Percentiles rank a stretch among this genome's conserved stretches.
These are phyloP conservation scores for Alternaria sp. DNA, from an alignment of 2,329 filamentous ascomycete species.

Conservation along the genomic window DNA sequence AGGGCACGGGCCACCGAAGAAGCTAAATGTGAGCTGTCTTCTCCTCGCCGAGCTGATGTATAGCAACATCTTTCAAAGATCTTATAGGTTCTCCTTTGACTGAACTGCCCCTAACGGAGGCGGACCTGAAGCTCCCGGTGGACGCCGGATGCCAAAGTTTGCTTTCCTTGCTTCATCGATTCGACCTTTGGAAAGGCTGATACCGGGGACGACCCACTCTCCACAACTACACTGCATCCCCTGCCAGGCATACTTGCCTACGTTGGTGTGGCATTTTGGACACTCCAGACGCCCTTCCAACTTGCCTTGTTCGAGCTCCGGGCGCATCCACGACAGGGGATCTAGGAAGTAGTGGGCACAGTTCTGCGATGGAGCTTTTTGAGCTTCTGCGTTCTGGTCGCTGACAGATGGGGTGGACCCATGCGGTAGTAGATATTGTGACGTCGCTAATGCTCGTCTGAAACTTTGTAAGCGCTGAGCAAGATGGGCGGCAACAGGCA, in stretches of 20 bases:
- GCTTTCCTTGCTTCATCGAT: slow-evolving; percentile 73
- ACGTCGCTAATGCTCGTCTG: slow-evolving; percentile 69
- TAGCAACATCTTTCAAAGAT: neutral
- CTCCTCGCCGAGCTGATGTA: neutral
- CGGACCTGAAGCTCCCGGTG: slow-evolving; percentile 35
- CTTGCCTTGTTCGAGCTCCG: slow-evolving; percentile 81
- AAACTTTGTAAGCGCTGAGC: slow-evolving; percentile 38
- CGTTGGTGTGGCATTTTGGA: slow-evolving; percentile 82
- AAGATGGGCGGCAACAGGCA: slow-evolving; percentile 17
- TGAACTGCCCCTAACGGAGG: slow-evolving; percentile 14
- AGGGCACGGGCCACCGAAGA: neutral
- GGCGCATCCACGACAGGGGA: slow-evolving; percentile 93
- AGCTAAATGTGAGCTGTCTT: neutral
- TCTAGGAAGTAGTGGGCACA: slow-evolving; percentile 94
- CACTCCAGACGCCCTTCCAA: slow-evolving; percentile 87
- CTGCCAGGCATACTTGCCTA: slow-evolving; percentile 96
- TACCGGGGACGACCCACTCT: slow-evolving; percentile 89
- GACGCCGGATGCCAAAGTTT: slow-evolving; percentile 44
- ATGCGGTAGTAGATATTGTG: slow-evolving; percentile 74
- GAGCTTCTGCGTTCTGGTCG: slow-evolving; percentile 22
- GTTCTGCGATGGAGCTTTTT: slow-evolving; percentile 36
- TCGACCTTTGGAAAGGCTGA: slow-evolving; percentile 82
- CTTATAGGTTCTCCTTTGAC: slow-evolving; percentile 22
- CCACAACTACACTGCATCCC: slow-evolving; percentile 92
- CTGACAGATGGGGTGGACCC: slow-evolving; percentile 43